Conservation (phyloP, 305 asterid species). For the Salvia sclarea region DNA sequence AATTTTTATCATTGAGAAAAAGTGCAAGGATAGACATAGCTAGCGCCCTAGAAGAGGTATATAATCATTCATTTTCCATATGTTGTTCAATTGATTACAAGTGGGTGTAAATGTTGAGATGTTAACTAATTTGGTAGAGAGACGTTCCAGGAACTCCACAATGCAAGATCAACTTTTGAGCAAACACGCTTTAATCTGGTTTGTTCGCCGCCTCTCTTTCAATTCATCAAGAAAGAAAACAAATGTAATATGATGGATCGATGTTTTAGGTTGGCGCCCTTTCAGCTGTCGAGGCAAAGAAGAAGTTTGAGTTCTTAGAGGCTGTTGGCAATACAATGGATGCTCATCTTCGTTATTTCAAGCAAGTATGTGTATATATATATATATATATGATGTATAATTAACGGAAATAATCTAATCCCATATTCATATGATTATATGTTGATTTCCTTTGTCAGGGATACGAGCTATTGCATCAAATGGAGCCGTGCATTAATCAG, state of each 20-base stretch:
- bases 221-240: conserved; percentile 13
- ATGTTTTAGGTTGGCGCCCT: conserved; percentile 86
- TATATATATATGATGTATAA: conserved; percentile 25
- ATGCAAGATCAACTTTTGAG: conserved; percentile 83
- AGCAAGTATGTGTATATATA: no score
- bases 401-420: no score
- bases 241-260: no score
- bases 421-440: no score
- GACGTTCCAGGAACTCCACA: conserved; percentile 98
- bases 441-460: conserved; percentile 56
- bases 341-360: conserved; percentile 85
- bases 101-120: conserved; percentile 47
- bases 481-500: conserved; percentile 96
- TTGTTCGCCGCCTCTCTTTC: conserved; percentile 34
- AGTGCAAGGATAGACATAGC: conserved; percentile 84
- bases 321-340: conserved; percentile 87
- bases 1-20: conserved; percentile 84
- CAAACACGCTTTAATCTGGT: conserved; percentile 95
- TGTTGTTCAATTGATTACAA: no score
- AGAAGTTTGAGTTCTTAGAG: conserved; percentile 86
- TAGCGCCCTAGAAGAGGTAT: conserved; percentile 85
- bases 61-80: conserved; percentile 28
- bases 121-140: conserved; percentile 89
- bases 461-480: conserved; percentile 83
- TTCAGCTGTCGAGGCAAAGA: conserved; percentile 87